Evolutionary conservation across 352 stramenopile species (phyloP).

Genomic region (Globisporangium carolinianum): DNA sequence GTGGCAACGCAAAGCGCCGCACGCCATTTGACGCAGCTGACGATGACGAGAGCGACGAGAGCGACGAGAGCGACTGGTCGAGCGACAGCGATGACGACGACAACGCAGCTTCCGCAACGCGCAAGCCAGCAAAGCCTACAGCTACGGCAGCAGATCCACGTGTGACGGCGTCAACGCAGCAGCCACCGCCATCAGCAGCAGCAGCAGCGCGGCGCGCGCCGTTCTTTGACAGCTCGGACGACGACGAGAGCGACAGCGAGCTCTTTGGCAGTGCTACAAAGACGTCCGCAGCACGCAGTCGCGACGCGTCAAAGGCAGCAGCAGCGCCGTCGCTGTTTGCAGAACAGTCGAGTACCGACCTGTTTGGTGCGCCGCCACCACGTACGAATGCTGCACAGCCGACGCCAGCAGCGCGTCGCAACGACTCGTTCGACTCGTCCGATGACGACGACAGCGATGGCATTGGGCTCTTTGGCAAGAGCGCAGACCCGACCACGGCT

Average conservation of each 20-base stretch:
- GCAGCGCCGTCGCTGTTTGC: conserved; percentile 21
- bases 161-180: conserved; percentile 6
- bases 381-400: conserved; percentile 4
- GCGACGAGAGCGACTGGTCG: conserved; percentile 42
- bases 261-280: conserved; percentile 40
- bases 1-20: conserved; percentile 8
- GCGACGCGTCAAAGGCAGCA: conserved; percentile 10
- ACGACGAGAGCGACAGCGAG: conserved; percentile 48
- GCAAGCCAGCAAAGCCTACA: conserved; percentile 9
- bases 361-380: conserved; percentile 18
- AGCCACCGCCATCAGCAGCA: conserved; percentile 9
- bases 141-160: neutral
- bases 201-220: conserved; percentile 19
- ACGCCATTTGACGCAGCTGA: conserved; percentile 28
- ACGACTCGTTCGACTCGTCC: conserved; percentile 22
- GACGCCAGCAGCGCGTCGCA: neutral
- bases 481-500: conserved; percentile 5
- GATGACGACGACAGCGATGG: conserved; percentile 18
- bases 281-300: too few relatives aligned
- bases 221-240: conserved; percentile 54
- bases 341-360: conserved; percentile 27
- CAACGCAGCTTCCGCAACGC: neutral
- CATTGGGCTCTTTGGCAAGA: conserved; percentile 16
- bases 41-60: conserved; percentile 28
- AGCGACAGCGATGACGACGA: conserved; percentile 36